Evolutionary conservation across 2,329 filamentous ascomycete genomes (phyloP), one percentile per base, ranked within the genome.

Genomic region (Paraphaeosphaeria sporulosa): DNA sequence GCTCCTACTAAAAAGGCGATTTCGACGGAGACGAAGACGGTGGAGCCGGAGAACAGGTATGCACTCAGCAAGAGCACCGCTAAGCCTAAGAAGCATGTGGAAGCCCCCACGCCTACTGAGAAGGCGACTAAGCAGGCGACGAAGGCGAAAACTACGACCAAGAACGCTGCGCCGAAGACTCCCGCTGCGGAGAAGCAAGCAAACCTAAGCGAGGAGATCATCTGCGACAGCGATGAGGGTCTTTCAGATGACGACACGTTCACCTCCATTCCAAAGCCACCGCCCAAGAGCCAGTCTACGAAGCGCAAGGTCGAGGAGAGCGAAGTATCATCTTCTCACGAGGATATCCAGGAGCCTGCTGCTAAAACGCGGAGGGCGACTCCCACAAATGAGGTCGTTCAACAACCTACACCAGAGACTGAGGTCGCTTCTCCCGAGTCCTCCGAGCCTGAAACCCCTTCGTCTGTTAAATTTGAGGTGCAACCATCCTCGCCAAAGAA

Each of bases 181-280:
- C 4, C 4, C 30, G 8, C 4, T 2, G 4, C 30, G 10, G 30
- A 32, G 46, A 49, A 19, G 25, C 9, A 3, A 4, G 13, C 46
- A 4, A 36, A 36, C 2, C n/a, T 48, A 13, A 48, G 46, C 17
- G 46, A 48, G 32, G 46, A 32, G 25, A n/a, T 32, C 13, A 49
- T 49, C 4, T 49, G 34, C 25, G 46, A 49, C 27, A 49, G 46
- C 27, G 46, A 49, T 10, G 46, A 49, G 10, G 46, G 46, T n/a
- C 46, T 49, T 10, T 32, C 46, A 12, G 25, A 49, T 19, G 27
- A n/a, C 9, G 44, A 47, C 2, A 10, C 9, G 2, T 23, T 2
- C 4, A 12, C 25, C 2, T 17, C 36, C 36, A 38, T 13, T 38
- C 3, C 27, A 9, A 17, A 32, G 2, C 13, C 17, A 48, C 23